A percentile compares a stretch with the other conserved stretches of the same genome.
Evolutionary conservation across 176 grass and related monocot genomes (phyloP).

Genomic region (Aegilops bicornis): DNA sequence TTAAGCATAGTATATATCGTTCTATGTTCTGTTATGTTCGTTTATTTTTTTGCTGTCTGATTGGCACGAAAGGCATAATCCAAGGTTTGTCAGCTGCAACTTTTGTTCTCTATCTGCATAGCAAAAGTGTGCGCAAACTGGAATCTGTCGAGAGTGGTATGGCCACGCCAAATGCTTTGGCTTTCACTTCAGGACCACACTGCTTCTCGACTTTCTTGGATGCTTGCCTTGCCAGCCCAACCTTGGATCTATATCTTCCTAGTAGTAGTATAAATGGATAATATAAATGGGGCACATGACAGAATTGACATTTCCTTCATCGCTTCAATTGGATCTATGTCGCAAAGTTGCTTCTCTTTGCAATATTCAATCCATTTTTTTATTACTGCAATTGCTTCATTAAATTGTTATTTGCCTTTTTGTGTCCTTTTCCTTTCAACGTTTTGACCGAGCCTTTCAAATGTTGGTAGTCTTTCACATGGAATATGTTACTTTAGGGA

Average conservation of each 20-base stretch:
- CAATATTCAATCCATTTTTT: neutral
- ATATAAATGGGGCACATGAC: too few relatives aligned
- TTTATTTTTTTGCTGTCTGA: neutral
- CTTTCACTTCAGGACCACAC: neutral
- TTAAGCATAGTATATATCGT: too few relatives aligned
- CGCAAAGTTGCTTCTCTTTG: neutral
- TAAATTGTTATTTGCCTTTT: neutral
- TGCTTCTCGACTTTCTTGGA: slow-evolving; percentile 7
- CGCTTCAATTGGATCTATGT: too few relatives aligned
- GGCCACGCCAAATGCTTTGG: neutral
- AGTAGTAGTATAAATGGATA: neutral
- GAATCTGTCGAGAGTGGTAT: neutral
- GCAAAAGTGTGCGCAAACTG: too few relatives aligned
- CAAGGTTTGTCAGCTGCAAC: neutral
- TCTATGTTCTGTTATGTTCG: too few relatives aligned
- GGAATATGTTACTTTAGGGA: neutral
- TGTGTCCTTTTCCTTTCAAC: neutral
- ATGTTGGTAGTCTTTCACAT: slow-evolving; percentile 12
- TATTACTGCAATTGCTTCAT: neutral
- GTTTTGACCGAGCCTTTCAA: neutral
- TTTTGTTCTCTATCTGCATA: too few relatives aligned
- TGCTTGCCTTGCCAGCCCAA: neutral
- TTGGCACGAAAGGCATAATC: neutral
- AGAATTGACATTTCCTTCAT: neutral
- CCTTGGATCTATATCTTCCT: neutral